Conservation (phyloP, 441 rosid species). For the Erysimum pusillum region DNA sequence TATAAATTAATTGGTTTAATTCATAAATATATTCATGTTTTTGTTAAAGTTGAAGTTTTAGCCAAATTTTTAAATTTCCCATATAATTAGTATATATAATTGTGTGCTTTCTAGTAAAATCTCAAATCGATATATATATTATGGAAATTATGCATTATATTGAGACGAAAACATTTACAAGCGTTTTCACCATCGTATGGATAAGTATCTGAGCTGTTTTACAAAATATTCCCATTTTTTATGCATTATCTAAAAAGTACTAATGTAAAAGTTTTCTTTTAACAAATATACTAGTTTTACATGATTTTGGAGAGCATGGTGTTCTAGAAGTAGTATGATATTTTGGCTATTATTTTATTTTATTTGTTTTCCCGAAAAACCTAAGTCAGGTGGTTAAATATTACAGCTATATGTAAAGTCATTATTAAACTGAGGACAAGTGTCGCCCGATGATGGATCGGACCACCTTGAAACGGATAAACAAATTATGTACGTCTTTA, state of each 20-base stretch:
- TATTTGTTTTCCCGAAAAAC: conserved; percentile 40
- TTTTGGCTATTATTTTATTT: conserved; percentile 14
- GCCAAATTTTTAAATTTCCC: no score
- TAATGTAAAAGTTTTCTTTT: background rate
- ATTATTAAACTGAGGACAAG: conserved; percentile 34
- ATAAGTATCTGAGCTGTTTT: background rate
- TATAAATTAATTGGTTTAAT: no score
- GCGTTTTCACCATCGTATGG: background rate
- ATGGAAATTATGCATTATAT: background rate
- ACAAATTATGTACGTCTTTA: conserved; percentile 32
- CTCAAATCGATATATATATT: no score
- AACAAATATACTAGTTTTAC: background rate
- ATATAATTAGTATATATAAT: no score
- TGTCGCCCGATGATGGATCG: conserved; percentile 22
- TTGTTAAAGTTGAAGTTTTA: no score
- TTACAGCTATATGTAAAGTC: conserved; percentile 31
- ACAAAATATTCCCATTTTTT: background rate
- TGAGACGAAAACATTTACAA: background rate
- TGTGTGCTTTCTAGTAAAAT: no score
- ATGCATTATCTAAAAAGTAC: background rate
- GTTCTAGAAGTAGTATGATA: conserved; percentile 41
- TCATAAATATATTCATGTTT: no score
- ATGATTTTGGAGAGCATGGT: conserved; percentile 23
- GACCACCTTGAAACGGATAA: conserved; percentile 31
- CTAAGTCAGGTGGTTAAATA: conserved; percentile 23